A percentile compares a stretch with the other conserved stretches of the same genome.
These are phyloP conservation scores for Spencermartinsiella europaea DNA, from an alignment of 805 yeast species.

Conservation along the genomic window DNA sequence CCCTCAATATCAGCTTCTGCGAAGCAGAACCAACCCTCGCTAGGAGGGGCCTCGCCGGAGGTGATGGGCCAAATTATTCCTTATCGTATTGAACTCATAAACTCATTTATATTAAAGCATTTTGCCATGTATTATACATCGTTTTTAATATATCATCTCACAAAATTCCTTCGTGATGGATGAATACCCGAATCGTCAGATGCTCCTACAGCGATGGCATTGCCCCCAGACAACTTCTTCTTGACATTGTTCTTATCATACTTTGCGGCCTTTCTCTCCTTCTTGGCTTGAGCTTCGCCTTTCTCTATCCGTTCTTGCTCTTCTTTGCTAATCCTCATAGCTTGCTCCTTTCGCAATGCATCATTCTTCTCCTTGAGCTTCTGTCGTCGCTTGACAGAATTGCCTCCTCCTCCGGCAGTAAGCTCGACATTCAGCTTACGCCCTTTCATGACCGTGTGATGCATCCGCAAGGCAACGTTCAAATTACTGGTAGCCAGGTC, in stretches of 20 bases:
- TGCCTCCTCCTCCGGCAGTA: slow-evolving; percentile 98
- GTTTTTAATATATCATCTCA: neutral
- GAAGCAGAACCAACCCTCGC: no score
- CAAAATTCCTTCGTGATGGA: slow-evolving; percentile 14
- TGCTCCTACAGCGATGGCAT: neutral
- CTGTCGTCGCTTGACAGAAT: slow-evolving; percentile 50
- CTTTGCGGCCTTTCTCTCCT: slow-evolving; percentile 4
- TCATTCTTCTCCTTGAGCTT: slow-evolving; percentile 79
- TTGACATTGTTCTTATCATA: slow-evolving; percentile 1
- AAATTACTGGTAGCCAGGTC: slow-evolving; percentile 68
- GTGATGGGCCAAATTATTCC: no score
- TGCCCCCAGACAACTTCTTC: neutral
- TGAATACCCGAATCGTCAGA: slow-evolving; percentile 13
- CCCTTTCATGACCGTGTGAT: slow-evolving; percentile 62
- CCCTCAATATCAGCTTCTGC: no score
- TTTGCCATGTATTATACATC: no score
- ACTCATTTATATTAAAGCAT: no score
- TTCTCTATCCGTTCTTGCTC: slow-evolving; percentile 31
- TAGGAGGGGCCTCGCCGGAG: no score
- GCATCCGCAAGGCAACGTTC: slow-evolving; percentile 80
- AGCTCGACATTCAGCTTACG: slow-evolving; percentile 91
- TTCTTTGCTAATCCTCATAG: slow-evolving; percentile 47
- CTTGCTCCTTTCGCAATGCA: slow-evolving; percentile 65
- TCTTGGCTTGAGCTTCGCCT: slow-evolving; percentile 13
- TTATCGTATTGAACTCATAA: no score